A percentile compares a stretch with the other conserved stretches of the same genome.
phyloP scores from a whole-genome alignment of 805 yeast species.

The Myxozyma udenii region DNA sequence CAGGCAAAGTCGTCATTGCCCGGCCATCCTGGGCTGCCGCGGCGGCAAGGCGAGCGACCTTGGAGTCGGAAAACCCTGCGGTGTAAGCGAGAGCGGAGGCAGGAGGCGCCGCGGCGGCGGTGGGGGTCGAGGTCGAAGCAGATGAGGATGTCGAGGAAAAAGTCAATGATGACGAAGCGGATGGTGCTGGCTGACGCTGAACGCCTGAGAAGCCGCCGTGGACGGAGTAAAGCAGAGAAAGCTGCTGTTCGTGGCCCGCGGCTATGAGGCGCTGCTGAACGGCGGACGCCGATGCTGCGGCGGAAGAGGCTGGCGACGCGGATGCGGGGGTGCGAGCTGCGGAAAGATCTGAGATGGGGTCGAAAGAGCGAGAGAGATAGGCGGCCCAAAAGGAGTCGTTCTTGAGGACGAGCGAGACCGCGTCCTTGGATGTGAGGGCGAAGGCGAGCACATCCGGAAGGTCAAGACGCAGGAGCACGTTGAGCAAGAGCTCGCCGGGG shows the following conservation, averaged over 20 bases:
- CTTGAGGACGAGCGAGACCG: slow-evolving; percentile 10
- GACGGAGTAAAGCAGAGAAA: slow-evolving; percentile 6
- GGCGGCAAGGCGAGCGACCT: neutral
- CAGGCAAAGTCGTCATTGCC: neutral
- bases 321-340: neutral
- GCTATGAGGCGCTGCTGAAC: slow-evolving; percentile 16
- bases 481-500: slow-evolving; percentile 21
- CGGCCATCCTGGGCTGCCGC: neutral
- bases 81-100: slow-evolving; percentile 1
- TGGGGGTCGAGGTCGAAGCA: neutral
- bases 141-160: slow-evolving; percentile 5
- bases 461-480: slow-evolving; percentile 10
- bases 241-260: slow-evolving; percentile 12
- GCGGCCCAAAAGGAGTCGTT: slow-evolving; percentile 22
- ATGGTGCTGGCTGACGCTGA: neutral
- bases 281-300: slow-evolving; percentile 8
- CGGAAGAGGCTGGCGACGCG: neutral
- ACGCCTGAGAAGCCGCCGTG: slow-evolving; percentile 14
- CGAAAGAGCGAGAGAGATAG: slow-evolving; percentile 13
- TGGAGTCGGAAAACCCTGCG: slow-evolving; percentile 1
- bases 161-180: slow-evolving; percentile 5
- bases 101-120: neutral
- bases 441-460: slow-evolving; percentile 19
- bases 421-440: slow-evolving; percentile 13
- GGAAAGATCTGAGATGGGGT: slow-evolving; percentile 4